Conservation (phyloP, 305 asterid genomes). For the Solanum aculeatissimum region DNA sequence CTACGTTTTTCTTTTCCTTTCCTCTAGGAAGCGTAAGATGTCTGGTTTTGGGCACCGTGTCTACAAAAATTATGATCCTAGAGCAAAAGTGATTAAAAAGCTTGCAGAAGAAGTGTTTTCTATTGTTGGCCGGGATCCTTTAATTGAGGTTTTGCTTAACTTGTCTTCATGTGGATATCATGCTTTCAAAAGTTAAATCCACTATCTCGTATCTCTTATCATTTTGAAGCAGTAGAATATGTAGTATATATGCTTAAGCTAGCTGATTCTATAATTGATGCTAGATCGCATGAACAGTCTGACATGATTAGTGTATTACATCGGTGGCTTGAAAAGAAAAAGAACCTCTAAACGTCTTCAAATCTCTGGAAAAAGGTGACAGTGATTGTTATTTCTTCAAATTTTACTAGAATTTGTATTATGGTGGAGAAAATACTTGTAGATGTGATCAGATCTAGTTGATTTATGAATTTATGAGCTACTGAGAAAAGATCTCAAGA, state of each 20-base stretch:
- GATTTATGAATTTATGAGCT: no score
- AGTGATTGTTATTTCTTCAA: no score
- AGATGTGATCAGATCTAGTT: no score
- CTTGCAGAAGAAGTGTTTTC: constrained; percentile 96
- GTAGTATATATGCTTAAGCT: background rate
- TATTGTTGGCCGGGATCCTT: constrained; percentile 97
- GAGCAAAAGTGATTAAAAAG: constrained; percentile 90
- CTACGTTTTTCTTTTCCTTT: background rate
- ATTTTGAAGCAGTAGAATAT: background rate
- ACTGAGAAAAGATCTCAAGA: no score
- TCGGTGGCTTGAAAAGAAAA: no score
- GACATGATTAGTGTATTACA: no score
- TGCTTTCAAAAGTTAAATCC: background rate
- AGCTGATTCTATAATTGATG: background rate
- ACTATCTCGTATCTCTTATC: background rate
- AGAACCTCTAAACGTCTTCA: no score
- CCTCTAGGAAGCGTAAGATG: constrained; percentile 85
- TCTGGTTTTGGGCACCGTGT: constrained; percentile 99
- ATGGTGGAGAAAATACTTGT: no score
- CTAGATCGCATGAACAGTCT: no score
- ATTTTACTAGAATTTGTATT: no score
- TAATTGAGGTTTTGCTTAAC: constrained; percentile 56
- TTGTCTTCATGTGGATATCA: background rate
- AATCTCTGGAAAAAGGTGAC: no score
- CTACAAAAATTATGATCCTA: constrained; percentile 95